Evolutionary conservation across 2,329 filamentous ascomycete species (phyloP).

Genomic region (Cytospora paraplurivora): DNA sequence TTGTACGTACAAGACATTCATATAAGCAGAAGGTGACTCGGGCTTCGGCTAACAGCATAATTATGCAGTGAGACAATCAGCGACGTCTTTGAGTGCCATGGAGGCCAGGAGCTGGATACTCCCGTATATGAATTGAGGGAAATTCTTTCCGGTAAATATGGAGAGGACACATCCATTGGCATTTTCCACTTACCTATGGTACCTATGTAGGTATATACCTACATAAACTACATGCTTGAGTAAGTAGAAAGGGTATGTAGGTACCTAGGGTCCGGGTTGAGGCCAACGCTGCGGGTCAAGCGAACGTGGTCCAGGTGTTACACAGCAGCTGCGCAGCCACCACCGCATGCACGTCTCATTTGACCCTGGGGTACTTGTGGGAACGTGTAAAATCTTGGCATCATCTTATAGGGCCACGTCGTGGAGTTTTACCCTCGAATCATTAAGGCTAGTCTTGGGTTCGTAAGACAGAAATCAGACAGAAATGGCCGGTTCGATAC

Average conservation of each 20-base stretch:
- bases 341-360: neutral
- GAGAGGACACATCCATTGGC: constrained; percentile 33
- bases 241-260: too few relatives aligned
- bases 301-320: neutral
- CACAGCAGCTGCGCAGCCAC: constrained; percentile 4
- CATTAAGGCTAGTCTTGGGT: too few relatives aligned
- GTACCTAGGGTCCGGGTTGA: constrained; percentile 8
- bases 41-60: neutral
- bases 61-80: constrained; percentile 54
- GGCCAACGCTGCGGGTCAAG: constrained; percentile 8
- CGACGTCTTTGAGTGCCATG: constrained; percentile 71
- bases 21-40: neutral
- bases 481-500: too few relatives aligned
- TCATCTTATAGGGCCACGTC: too few relatives aligned
- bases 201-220: neutral
- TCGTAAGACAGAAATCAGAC: too few relatives aligned
- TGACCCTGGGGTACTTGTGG: too few relatives aligned
- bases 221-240: neutral
- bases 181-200: neutral
- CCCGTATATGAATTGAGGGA: constrained; percentile 77
- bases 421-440: too few relatives aligned
- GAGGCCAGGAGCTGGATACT: constrained; percentile 70
- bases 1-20: constrained; percentile 42
- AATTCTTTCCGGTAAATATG: constrained; percentile 52
- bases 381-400: too few relatives aligned